Evolutionary conservation across 192 early-diverging fungal species (phyloP).

Genomic region (Coemansia sp.): DNA sequence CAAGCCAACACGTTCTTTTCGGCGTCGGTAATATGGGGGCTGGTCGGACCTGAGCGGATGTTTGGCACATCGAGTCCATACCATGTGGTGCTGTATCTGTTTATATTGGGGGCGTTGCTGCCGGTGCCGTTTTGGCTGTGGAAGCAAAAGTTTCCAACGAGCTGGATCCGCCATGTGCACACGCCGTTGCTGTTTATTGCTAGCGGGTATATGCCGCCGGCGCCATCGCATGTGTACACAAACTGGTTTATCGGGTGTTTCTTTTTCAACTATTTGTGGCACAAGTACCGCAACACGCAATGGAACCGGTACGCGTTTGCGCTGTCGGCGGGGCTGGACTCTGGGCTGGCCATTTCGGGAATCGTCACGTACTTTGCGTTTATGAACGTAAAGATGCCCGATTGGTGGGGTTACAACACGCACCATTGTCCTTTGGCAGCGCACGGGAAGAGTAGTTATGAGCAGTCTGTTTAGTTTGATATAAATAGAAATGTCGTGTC

Average conservation of each 20-base stretch:
- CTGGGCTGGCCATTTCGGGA: constrained; percentile 53
- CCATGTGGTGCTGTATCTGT: constrained; percentile 51
- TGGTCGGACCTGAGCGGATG: constrained; percentile 69
- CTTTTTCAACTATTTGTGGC: constrained; percentile 70
- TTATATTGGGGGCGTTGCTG: constrained; percentile 65
- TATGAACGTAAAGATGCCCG: constrained; percentile 29
- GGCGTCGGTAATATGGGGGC: constrained; percentile 78
- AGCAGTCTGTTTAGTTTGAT: neutral
- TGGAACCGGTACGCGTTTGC: constrained; percentile 64
- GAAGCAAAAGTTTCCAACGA: constrained; percentile 61
- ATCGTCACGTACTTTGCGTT: constrained; percentile 52
- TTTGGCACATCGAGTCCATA: constrained; percentile 64
- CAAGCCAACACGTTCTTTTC: constrained; percentile 64
- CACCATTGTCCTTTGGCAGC: constrained; percentile 45
- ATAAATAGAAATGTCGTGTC: too few species aligned
- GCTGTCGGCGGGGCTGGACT: constrained; percentile 59
- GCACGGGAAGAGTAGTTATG: constrained; percentile 3
- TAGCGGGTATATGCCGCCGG: constrained; percentile 63
- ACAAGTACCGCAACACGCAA: constrained; percentile 63
- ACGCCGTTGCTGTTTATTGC: constrained; percentile 69
- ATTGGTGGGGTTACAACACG: constrained; percentile 52
- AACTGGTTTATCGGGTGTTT: constrained; percentile 61
- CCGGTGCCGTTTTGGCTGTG: constrained; percentile 72
- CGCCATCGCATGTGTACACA: constrained; percentile 54
- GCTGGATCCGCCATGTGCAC: constrained; percentile 64